Conservation (phyloP, 1,284 basidiomycete genomes). For the Amylostereum chailletii region DNA sequence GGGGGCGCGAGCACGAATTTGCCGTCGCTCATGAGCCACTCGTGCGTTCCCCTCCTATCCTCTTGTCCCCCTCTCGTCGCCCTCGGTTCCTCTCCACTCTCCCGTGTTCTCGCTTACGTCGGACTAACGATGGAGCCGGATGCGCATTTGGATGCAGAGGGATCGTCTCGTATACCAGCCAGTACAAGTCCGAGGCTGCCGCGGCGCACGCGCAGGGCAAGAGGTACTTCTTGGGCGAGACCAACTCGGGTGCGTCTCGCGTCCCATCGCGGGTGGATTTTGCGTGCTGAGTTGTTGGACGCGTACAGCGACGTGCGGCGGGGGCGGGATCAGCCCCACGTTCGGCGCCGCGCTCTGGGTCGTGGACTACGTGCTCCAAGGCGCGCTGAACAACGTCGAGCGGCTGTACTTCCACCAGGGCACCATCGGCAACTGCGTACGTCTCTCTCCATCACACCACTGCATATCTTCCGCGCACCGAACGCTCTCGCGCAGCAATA, state of each 20-base stretch:
- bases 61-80: background rate
- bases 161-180: slow-evolving; percentile 29
- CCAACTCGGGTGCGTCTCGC: slow-evolving; percentile 28
- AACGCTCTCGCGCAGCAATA: slow-evolving; percentile 21
- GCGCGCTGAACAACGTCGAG: slow-evolving; percentile 29
- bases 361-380: slow-evolving; percentile 36
- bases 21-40: slow-evolving; percentile 30
- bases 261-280: background rate
- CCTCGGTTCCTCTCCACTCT: too few species aligned
- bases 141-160: slow-evolving; percentile 15
- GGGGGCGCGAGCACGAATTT: slow-evolving; percentile 31
- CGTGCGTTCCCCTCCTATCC: slow-evolving; percentile 18
- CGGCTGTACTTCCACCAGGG: slow-evolving; percentile 39
- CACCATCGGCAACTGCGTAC: slow-evolving; percentile 31
- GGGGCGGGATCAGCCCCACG: slow-evolving; percentile 33
- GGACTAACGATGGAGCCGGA: background rate
- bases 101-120: background rate
- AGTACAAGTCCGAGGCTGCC: slow-evolving; percentile 28
- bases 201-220: slow-evolving; percentile 27
- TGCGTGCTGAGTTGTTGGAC: background rate
- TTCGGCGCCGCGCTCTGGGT: slow-evolving; percentile 38
- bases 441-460: slow-evolving; percentile 7
- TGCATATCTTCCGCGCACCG: background rate
- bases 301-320: slow-evolving; percentile 31
- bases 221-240: slow-evolving; percentile 34